Evolutionary conservation across 2,329 filamentous ascomycete genomes (phyloP).

Genomic region (Trichoderma asperellum): DNA sequence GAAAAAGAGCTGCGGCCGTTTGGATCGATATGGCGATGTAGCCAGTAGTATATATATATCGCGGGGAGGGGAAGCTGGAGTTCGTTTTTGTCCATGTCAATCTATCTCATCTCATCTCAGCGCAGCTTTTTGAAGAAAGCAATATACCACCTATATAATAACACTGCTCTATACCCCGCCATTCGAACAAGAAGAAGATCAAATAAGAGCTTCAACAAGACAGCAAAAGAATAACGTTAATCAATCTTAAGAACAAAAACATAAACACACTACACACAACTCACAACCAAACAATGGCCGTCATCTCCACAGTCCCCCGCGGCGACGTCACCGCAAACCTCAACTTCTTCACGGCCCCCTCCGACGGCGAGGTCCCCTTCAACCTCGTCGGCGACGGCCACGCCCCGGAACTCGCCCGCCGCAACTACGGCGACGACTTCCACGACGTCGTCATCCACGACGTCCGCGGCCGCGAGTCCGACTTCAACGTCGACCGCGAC

Average conservation of each 20-base stretch:
- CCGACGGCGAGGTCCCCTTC: conserved; percentile 63
- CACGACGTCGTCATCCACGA: conserved; percentile 68
- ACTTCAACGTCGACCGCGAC: conserved; percentile 71
- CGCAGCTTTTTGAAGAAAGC: background rate
- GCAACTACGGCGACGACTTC: conserved; percentile 62
- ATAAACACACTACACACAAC: background rate
- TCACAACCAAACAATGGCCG: conserved; percentile 42
- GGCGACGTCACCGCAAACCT: conserved; percentile 67
- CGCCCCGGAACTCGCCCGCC: conserved; percentile 62
- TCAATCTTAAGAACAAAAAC: background rate
- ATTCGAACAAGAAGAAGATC: background rate
- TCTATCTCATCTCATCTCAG: background rate
- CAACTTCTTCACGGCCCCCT: conserved; percentile 66
- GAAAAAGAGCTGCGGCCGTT: background rate
- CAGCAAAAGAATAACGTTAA: background rate
- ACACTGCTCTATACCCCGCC: background rate
- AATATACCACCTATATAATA: background rate
- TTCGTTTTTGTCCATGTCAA: background rate
- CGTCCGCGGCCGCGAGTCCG: conserved; percentile 69
- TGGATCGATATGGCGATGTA: background rate
- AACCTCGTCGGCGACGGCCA: conserved; percentile 66
- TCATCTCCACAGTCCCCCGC: conserved; percentile 50
- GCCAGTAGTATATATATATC: background rate
- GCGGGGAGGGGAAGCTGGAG: background rate
- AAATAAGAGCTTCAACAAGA: background rate